These are phyloP conservation scores for Blumeriella jaapii DNA, from an alignment of 2,329 filamentous ascomycete genomes.

Conservation along the genomic window DNA sequence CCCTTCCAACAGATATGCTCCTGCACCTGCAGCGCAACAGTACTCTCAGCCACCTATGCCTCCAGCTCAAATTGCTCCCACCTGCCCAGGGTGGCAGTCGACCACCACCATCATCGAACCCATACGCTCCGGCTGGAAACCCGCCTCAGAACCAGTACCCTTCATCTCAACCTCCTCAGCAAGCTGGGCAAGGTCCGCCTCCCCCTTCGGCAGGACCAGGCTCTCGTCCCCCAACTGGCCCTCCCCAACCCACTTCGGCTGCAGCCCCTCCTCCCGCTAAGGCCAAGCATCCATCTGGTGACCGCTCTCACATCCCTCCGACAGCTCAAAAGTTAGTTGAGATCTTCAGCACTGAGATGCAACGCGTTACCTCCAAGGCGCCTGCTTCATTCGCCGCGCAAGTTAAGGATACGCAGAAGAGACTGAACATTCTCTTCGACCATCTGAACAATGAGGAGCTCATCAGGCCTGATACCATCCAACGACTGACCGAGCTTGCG, in stretches of 20 bases:
- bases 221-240: conserved; percentile 30
- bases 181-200: conserved; percentile 27
- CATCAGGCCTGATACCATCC: conserved; percentile 66
- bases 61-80: conserved; percentile 29
- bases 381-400: conserved; percentile 79
- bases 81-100: conserved; percentile 32
- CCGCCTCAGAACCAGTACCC: conserved; percentile 46
- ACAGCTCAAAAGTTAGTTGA: conserved; percentile 70
- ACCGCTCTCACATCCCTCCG: conserved; percentile 78
- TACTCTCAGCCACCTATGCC: conserved; percentile 34
- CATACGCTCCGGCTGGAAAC: conserved; percentile 48
- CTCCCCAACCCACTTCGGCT: conserved; percentile 35
- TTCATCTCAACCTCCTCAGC: conserved; percentile 36
- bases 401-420: conserved; percentile 88
- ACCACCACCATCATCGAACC: conserved; percentile 38
- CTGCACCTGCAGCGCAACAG: conserved; percentile 47
- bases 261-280: conserved; percentile 41
- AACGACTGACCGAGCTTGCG: conserved; percentile 52
- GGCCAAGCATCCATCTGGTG: conserved; percentile 66
- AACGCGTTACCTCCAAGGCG: conserved; percentile 75
- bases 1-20: conserved; percentile 67
- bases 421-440: conserved; percentile 87
- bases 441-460: conserved; percentile 94
- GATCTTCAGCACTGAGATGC: conserved; percentile 72
- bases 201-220: conserved; percentile 35